A percentile compares a stretch with the other conserved stretches of the same genome.
These are phyloP conservation scores for Zygosaccharomyces sapae DNA, from an alignment of 1,139 yeast genomes.

Conservation along the genomic window DNA sequence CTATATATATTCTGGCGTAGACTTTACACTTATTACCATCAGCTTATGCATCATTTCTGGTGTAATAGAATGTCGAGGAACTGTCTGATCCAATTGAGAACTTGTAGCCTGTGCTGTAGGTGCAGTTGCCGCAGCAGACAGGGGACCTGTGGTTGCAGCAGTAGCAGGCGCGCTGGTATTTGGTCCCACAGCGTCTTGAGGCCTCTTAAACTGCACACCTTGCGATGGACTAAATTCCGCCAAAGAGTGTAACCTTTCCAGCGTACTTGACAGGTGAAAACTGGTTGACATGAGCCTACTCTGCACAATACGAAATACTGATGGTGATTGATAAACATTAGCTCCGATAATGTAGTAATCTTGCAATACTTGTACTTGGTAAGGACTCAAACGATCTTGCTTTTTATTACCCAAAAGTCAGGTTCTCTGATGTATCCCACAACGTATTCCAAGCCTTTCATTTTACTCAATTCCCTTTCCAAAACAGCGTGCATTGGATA, in stretches of 20 bases:
- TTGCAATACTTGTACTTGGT: slow-evolving; percentile 50
- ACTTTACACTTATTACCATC: slow-evolving; percentile 31
- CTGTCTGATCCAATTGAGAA: slow-evolving; percentile 11
- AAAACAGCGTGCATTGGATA: slow-evolving; percentile 38
- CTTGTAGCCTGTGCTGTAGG: slow-evolving; percentile 15
- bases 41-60: slow-evolving; percentile 34
- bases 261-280: slow-evolving; percentile 28
- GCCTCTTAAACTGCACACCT: slow-evolving; percentile 30
- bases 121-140: slow-evolving; percentile 19
- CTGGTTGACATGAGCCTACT: slow-evolving; percentile 46
- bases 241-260: slow-evolving; percentile 26
- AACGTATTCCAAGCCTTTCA: slow-evolving; percentile 84
- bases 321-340: slow-evolving; percentile 87
- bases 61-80: slow-evolving; percentile 19
- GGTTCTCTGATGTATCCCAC: slow-evolving; percentile 77
- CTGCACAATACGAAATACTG: slow-evolving; percentile 50
- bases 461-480: slow-evolving; percentile 56
- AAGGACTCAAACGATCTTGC: slow-evolving; percentile 59
- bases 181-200: slow-evolving; percentile 9
- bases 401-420: slow-evolving; percentile 88
- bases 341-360: slow-evolving; percentile 90
- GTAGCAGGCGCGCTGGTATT: slow-evolving; percentile 17
- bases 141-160: slow-evolving; percentile 14
- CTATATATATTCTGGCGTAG: slow-evolving; percentile 33
- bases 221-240: slow-evolving; percentile 35